phyloP scores from a whole-genome alignment of 495 filamentous ascomycete genomes.

The Aspergillus hancockii region DNA sequence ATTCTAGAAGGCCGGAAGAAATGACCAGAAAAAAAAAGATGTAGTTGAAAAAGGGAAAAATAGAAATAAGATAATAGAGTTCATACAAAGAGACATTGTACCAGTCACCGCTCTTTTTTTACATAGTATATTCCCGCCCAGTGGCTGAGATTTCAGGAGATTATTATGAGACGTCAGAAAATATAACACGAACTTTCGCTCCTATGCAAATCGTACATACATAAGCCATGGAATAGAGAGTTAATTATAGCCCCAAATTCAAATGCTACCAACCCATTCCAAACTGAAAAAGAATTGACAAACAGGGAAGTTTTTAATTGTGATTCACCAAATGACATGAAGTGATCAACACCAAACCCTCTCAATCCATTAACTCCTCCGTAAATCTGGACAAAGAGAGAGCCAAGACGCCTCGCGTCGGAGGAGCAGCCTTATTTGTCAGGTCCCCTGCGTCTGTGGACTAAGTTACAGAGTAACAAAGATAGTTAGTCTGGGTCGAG shows the following conservation, averaged over 20 bases:
- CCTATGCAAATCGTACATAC: background rate
- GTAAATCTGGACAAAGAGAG: background rate
- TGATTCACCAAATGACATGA: background rate
- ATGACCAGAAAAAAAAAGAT: background rate
- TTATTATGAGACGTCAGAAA: background rate
- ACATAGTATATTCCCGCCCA: background rate
- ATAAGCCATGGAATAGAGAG: background rate
- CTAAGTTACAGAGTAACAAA: background rate
- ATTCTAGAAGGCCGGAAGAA: conserved; percentile 6
- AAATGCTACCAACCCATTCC: background rate
- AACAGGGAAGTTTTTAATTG: background rate
- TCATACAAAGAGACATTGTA: background rate
- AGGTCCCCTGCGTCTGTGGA: background rate
- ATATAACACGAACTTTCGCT: background rate
- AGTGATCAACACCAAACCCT: background rate
- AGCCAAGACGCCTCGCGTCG: conserved; percentile 9
- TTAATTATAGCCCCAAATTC: background rate
- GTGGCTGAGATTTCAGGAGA: background rate
- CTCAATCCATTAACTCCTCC: background rate
- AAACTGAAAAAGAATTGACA: background rate
- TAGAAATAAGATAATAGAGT: background rate
- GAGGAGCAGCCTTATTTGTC: conserved; percentile 10
- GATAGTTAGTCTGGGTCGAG: background rate
- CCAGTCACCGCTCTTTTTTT: background rate
- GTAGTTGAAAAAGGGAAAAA: too few species aligned